Conservation (phyloP, 352 stramenopile species). For the Phytophthora pinifolia region DNA sequence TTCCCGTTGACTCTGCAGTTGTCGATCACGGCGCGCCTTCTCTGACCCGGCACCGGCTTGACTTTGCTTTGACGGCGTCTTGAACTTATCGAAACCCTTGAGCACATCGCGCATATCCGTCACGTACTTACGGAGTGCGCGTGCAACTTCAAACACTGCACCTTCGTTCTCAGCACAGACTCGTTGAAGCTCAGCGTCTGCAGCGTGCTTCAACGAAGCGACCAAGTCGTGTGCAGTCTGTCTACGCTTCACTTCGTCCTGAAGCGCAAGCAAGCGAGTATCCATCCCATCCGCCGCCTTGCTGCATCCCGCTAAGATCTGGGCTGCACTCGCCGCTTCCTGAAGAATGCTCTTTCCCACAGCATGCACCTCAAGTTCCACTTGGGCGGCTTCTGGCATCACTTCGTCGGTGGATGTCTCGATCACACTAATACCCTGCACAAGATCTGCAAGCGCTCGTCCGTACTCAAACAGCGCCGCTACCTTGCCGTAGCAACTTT, state of each 20-base stretch:
- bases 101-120: constrained; percentile 36
- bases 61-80: constrained; percentile 23
- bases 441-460: constrained; percentile 44
- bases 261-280: constrained; percentile 7
- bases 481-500: constrained; percentile 39
- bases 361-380: constrained; percentile 52
- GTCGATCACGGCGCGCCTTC: not conserved
- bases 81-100: constrained; percentile 48
- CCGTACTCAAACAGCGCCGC: constrained; percentile 39
- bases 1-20: constrained; percentile 5
- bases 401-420: constrained; percentile 43
- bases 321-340: constrained; percentile 15
- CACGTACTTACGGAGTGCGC: constrained; percentile 12
- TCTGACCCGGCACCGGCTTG: not conserved
- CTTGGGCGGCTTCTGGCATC: not conserved
- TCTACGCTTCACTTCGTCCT: constrained; percentile 25
- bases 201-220: constrained; percentile 8
- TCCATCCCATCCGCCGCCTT: constrained; percentile 16
- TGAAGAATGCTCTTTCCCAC: constrained; percentile 36
- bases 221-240: constrained; percentile 14
- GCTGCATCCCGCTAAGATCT: constrained; percentile 12
- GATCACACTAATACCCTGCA: constrained; percentile 50
- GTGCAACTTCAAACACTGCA: constrained; percentile 15
- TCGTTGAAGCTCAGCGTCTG: constrained; percentile 11
- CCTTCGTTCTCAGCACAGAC: constrained; percentile 23